Percentiles rank a stretch among this genome's conserved stretches.
phyloP scores from a whole-genome alignment of 2,329 filamentous ascomycete species.

The Aspergillus brunneoviolaceus region DNA sequence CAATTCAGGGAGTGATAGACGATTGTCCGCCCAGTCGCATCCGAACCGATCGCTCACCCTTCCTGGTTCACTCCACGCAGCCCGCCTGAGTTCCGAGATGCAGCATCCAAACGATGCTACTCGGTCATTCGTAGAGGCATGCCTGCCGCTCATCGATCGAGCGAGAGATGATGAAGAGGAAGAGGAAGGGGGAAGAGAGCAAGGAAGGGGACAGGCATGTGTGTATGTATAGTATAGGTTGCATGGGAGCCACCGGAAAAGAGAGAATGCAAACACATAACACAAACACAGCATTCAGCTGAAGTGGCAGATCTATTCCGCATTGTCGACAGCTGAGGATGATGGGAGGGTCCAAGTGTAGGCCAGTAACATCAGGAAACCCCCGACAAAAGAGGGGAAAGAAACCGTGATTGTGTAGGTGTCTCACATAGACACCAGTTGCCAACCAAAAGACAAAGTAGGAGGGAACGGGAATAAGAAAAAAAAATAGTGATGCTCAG shows the following conservation, averaged over 20 bases:
- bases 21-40: neutral
- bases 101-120: neutral
- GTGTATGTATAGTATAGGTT: neutral
- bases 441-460: neutral
- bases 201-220: neutral
- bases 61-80: neutral
- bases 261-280: neutral
- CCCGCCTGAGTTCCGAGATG: constrained; percentile 1
- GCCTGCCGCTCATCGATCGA: neutral
- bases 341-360: neutral
- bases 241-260: neutral
- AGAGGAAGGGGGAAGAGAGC: neutral
- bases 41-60: neutral
- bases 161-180: neutral
- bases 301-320: neutral
- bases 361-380: no score
- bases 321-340: no score
- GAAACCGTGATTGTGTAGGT: neutral
- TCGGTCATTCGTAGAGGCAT: neutral
- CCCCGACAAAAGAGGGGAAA: neutral
- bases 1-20: neutral
- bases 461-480: neutral
- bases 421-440: neutral
- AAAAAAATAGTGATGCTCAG: neutral
- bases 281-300: neutral